These are phyloP conservation scores for Kodamaea plutei DNA, from an alignment of 1,139 yeast genomes.

Conservation along the genomic window DNA sequence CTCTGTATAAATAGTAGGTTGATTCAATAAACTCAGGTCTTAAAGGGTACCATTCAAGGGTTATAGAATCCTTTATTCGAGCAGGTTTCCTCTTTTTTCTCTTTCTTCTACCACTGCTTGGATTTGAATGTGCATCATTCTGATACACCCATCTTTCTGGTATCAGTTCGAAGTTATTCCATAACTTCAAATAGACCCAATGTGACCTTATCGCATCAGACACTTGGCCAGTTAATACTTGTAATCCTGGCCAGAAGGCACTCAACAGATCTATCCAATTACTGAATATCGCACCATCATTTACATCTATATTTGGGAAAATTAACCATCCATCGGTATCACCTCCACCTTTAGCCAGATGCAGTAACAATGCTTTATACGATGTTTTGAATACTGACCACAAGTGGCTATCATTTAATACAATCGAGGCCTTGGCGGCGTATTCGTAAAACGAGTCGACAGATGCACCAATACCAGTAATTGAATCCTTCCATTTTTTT, in stretches of 20 bases:
- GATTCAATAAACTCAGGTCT: conserved; percentile 91
- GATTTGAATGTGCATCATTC: conserved; percentile 1
- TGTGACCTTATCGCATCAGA: conserved; percentile 63
- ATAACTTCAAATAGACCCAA: conserved; percentile 64
- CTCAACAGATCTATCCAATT: conserved; percentile 83
- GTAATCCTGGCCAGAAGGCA: conserved; percentile 86
- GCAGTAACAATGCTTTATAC: conserved; percentile 53
- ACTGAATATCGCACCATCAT: conserved; percentile 48
- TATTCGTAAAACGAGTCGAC: conserved; percentile 93
- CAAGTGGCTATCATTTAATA: conserved; percentile 65
- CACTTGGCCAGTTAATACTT: conserved; percentile 74
- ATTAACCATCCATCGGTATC: conserved; percentile 50
- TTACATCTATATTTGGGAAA: conserved; percentile 56
- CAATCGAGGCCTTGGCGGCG: conserved; percentile 69
- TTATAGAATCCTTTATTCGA: conserved; percentile 28
- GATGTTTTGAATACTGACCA: conserved; percentile 57
- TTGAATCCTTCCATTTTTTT: conserved; percentile 53
- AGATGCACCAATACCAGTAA: conserved; percentile 87
- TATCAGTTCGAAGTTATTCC: conserved; percentile 76
- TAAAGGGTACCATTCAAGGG: conserved; percentile 86
- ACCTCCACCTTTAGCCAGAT: conserved; percentile 36
- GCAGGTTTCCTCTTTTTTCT: conserved; percentile 7
- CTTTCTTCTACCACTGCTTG: not conserved
- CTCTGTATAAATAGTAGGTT: conserved; percentile 76
- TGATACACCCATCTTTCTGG: conserved; percentile 82